phyloP scores from a whole-genome alignment of 2,329 filamentous ascomycete species.

The Phyllosticta paracitricarpa region DNA sequence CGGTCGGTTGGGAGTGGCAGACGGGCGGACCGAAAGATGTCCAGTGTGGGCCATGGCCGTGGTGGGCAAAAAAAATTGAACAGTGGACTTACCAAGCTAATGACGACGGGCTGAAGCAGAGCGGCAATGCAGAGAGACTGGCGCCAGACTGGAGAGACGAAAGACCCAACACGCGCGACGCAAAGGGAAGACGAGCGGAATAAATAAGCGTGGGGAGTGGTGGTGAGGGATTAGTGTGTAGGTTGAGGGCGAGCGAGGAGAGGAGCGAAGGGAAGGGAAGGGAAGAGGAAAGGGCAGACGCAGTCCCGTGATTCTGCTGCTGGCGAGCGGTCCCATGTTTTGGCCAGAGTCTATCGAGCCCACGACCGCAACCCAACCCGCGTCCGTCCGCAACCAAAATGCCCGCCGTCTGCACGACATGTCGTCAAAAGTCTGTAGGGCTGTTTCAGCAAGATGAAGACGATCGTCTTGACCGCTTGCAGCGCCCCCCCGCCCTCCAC shows the following conservation, averaged over 20 bases:
- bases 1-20: neutral
- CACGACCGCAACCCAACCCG: slow-evolving; percentile 3
- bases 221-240: slow-evolving; percentile 10
- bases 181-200: slow-evolving; percentile 21
- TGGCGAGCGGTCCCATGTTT: slow-evolving; percentile 11
- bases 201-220: slow-evolving; percentile 13
- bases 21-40: neutral
- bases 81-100: slow-evolving; percentile 11
- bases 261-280: slow-evolving; percentile 18
- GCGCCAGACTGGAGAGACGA: slow-evolving; percentile 14
- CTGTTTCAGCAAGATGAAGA: slow-evolving; percentile 11
- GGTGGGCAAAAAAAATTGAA: slow-evolving; percentile 9
- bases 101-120: slow-evolving; percentile 14
- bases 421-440: slow-evolving; percentile 6
- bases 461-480: slow-evolving; percentile 10
- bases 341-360: slow-evolving; percentile 10
- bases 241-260: slow-evolving; percentile 9
- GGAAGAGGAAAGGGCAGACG: slow-evolving; percentile 4
- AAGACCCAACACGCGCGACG: slow-evolving; percentile 20
- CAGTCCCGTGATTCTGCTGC: slow-evolving; percentile 7
- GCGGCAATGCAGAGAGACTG: slow-evolving; percentile 17
- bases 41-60: neutral
- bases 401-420: slow-evolving; percentile 8
- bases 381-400: slow-evolving; percentile 2
- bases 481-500: neutral